Evolutionary conservation across 2,329 filamentous ascomycete genomes (phyloP).

Genomic region (Colletotrichum sp.): DNA sequence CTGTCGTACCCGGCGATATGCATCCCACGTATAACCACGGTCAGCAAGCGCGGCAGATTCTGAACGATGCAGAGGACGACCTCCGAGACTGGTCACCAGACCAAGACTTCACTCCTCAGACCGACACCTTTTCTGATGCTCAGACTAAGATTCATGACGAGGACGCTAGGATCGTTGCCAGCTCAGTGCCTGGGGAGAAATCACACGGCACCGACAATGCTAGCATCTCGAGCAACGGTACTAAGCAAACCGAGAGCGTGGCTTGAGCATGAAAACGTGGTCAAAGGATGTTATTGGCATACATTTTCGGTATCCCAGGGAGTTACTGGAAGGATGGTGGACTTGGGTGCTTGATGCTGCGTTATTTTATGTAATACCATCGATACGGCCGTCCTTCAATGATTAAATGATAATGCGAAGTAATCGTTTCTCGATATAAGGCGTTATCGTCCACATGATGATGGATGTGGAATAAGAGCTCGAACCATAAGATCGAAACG

Average conservation of each 20-base stretch:
- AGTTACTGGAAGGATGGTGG: background rate
- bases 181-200: background rate
- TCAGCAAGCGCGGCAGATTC: slow-evolving; percentile 77
- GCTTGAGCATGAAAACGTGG: background rate
- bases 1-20: slow-evolving; percentile 84
- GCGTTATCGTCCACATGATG: background rate
- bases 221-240: background rate
- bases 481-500: background rate
- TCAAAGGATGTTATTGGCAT: background rate
- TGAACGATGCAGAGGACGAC: slow-evolving; percentile 92
- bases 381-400: slow-evolving; percentile 6
- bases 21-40: slow-evolving; percentile 71
- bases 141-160: slow-evolving; percentile 14
- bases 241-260: slow-evolving; percentile 3
- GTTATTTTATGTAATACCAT: background rate
- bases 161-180: slow-evolving; percentile 2
- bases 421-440: background rate
- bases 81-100: slow-evolving; percentile 75
- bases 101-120: slow-evolving; percentile 31
- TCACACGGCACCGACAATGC: background rate
- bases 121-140: background rate
- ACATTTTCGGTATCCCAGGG: background rate
- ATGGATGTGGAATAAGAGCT: background rate
- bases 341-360: background rate
- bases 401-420: background rate